Evolutionary conservation across 2,329 filamentous ascomycete genomes (phyloP).

Genomic region (Colletotrichum australisinense): DNA sequence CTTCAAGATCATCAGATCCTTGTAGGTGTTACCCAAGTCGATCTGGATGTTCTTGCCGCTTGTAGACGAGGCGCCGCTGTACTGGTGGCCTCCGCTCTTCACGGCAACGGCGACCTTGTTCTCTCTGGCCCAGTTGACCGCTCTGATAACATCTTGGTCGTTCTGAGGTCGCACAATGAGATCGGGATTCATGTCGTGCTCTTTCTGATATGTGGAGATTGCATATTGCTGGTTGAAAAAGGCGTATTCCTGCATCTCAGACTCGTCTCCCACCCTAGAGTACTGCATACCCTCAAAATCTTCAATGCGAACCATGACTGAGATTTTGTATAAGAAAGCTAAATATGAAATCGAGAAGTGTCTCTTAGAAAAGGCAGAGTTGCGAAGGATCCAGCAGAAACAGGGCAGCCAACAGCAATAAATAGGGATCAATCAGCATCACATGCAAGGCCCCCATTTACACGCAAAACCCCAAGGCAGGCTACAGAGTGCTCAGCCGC

Average conservation of each 20-base stretch:
- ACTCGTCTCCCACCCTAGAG: conserved; percentile 16
- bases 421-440: background rate
- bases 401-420: background rate
- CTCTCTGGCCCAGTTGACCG: conserved; percentile 53
- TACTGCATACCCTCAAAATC: conserved; percentile 29
- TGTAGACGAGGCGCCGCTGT: conserved; percentile 61
- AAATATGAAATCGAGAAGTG: background rate
- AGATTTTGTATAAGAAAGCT: background rate
- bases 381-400: background rate
- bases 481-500: background rate
- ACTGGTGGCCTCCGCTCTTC: conserved; percentile 60
- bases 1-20: conserved; percentile 42
- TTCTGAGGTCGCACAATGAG: conserved; percentile 56
- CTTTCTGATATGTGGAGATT: conserved; percentile 51
- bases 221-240: conserved; percentile 53
- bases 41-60: conserved; percentile 57
- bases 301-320: conserved; percentile 18
- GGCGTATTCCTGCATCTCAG: conserved; percentile 14
- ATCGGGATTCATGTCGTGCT: conserved; percentile 55
- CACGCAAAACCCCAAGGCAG: background rate
- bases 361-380: background rate
- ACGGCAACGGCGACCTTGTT: conserved; percentile 56
- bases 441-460: background rate
- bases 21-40: conserved; percentile 54
- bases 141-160: conserved; percentile 53